Evolutionary conservation across 1,284 basidiomycete species (phyloP).

Genomic region (Cystobasidium sp.): DNA sequence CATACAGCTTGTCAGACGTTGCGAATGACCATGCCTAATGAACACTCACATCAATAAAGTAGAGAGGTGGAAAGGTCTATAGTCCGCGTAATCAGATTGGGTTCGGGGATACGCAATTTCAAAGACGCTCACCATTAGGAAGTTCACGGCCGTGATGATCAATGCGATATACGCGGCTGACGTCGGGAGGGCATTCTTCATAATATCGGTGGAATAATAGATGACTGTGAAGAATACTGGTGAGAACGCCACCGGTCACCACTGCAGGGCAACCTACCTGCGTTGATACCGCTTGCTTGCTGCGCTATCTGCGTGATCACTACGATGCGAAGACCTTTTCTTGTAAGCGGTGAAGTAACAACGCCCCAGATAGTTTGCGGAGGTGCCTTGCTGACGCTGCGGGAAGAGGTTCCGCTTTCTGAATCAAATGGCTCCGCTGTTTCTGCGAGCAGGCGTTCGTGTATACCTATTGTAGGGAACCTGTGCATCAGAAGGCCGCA

Average conservation of each 20-base stretch:
- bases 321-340: conserved; percentile 39
- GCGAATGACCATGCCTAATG: not conserved
- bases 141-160: conserved; percentile 46
- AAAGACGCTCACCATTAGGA: conserved; percentile 45
- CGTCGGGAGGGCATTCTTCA: conserved; percentile 36
- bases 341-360: conserved; percentile 19
- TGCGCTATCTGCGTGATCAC: conserved; percentile 35
- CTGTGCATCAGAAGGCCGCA: not conserved
- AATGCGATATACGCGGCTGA: conserved; percentile 30
- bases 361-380: conserved; percentile 30
- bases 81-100: not conserved
- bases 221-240: no score
- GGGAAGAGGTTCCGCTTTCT: not conserved
- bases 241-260: no score
- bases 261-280: no score
- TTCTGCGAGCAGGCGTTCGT: conserved; percentile 15
- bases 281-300: conserved; percentile 41
- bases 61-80: conserved; percentile 57
- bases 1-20: not conserved
- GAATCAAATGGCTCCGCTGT: not conserved
- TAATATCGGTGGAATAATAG: conserved; percentile 47
- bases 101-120: not conserved
- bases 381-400: conserved; percentile 12
- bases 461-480: not conserved
- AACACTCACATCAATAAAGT: conserved; percentile 53